Conservation (phyloP, 2,329 filamentous ascomycete genomes). For the Davidsoniella eucalypti region DNA sequence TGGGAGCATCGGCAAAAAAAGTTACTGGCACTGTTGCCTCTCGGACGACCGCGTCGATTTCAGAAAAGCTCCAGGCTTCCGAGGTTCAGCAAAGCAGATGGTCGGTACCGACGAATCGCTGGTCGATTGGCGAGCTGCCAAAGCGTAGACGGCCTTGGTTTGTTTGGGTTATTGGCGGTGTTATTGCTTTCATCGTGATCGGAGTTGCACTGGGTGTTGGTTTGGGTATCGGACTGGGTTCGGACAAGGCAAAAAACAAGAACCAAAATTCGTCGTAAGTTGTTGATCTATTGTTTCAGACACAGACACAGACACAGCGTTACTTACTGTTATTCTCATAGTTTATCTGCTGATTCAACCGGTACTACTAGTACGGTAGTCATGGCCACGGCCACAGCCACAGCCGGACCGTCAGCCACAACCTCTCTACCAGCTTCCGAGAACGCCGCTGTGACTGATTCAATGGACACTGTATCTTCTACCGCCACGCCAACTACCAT, state of each 20-base stretch:
- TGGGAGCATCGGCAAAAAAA: not conserved
- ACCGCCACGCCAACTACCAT: slow-evolving; percentile 12
- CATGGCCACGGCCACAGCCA: not conserved
- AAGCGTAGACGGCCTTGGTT: slow-evolving; percentile 18
- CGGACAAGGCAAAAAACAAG: not conserved
- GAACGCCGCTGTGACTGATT: not conserved
- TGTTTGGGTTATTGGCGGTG: slow-evolving; percentile 22
- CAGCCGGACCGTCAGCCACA: not conserved
- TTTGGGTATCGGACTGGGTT: slow-evolving; percentile 21
- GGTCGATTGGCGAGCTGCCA: slow-evolving; percentile 16
- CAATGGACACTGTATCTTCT: slow-evolving; percentile 14
- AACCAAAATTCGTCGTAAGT: not conserved
- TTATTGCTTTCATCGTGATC: slow-evolving; percentile 20
- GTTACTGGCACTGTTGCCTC: not conserved
- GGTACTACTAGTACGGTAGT: not conserved
- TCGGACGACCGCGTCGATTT: not conserved
- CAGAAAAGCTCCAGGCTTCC: not conserved
- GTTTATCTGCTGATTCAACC: not conserved
- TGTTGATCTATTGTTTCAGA: not conserved
- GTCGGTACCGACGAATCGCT: slow-evolving; percentile 12
- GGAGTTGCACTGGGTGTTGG: slow-evolving; percentile 27
- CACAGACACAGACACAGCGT: not conserved
- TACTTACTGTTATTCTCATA: not conserved
- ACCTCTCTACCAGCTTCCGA: not conserved
- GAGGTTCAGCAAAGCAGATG: slow-evolving; percentile 1